These are phyloP conservation scores for Boletus calvinii DNA, from an alignment of 1,284 basidiomycete genomes.

Conservation along the genomic window DNA sequence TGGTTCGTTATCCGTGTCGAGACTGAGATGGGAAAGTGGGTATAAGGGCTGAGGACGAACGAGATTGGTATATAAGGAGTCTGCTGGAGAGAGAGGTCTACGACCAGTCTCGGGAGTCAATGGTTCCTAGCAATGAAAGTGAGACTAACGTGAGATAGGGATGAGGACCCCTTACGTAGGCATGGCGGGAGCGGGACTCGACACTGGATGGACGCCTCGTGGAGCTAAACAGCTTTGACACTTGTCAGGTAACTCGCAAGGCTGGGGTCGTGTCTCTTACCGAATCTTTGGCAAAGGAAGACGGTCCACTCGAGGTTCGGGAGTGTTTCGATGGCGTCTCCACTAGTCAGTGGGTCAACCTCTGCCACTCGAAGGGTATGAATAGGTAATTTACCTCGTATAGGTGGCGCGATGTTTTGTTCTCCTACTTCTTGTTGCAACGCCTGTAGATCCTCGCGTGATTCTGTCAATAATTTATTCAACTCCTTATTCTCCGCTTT, in stretches of 20 bases:
- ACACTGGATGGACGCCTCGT: constrained; percentile 34
- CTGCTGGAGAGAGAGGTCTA: constrained; percentile 56
- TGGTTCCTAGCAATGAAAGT: constrained; percentile 44
- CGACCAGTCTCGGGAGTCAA: constrained; percentile 59
- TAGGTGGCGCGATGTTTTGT: constrained; percentile 48
- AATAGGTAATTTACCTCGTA: constrained; percentile 37
- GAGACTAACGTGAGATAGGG: background rate
- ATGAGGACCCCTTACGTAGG: constrained; percentile 40
- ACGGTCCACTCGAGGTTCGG: constrained; percentile 42
- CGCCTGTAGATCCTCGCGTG: constrained; percentile 72
- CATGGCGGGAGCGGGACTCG: constrained; percentile 35
- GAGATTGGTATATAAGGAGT: constrained; percentile 46
- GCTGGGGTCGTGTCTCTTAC: constrained; percentile 24
- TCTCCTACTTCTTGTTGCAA: constrained; percentile 77
- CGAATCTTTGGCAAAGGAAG: constrained; percentile 39
- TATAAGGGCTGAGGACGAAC: constrained; percentile 40
- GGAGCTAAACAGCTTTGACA: constrained; percentile 23
- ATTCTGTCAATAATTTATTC: constrained; percentile 66
- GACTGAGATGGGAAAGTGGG: constrained; percentile 40
- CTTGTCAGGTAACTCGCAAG: constrained; percentile 11
- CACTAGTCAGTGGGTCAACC: constrained; percentile 29
- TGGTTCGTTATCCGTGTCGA: constrained; percentile 49
- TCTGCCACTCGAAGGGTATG: background rate
- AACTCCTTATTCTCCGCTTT: constrained; percentile 82
- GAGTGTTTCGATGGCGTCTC: constrained; percentile 43